A percentile compares a stretch with the other conserved stretches of the same genome.
phyloP scores from a whole-genome alignment of 768 basidiomycete species.

The Phlegmacium glaucopus region DNA sequence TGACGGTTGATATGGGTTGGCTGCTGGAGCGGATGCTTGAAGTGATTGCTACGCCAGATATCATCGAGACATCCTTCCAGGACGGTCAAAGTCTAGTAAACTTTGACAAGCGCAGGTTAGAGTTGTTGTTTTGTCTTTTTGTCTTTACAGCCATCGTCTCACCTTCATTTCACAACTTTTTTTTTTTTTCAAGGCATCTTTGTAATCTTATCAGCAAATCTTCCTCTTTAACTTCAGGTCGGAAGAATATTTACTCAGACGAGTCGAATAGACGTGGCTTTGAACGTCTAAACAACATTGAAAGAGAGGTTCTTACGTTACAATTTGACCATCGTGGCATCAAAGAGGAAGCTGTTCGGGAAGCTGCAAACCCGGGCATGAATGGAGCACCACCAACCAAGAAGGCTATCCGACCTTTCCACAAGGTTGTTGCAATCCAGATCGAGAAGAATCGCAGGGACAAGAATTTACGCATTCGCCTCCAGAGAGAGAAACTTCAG shows the following conservation, averaged over 20 bases:
- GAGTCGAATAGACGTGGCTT: slow-evolving; percentile 65
- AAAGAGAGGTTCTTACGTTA: slow-evolving; percentile 57
- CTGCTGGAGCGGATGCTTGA: slow-evolving; percentile 79
- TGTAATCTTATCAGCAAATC: slow-evolving; percentile 60
- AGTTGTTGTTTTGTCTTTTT: slow-evolving; percentile 1
- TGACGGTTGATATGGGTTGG: slow-evolving; percentile 81
- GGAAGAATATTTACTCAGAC: slow-evolving; percentile 44
- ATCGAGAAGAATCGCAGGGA: slow-evolving; percentile 84
- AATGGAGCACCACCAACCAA: slow-evolving; percentile 46
- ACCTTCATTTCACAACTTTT: neutral
- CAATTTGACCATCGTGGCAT: slow-evolving; percentile 72
- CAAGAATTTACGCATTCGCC: slow-evolving; percentile 59
- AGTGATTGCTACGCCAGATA: slow-evolving; percentile 71
- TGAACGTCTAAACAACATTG: slow-evolving; percentile 73
- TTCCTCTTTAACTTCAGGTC: slow-evolving; percentile 39
- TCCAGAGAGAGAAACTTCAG: slow-evolving; percentile 71
- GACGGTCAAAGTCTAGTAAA: slow-evolving; percentile 66
- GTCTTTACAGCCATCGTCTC: slow-evolving; percentile 9
- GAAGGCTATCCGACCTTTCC: slow-evolving; percentile 63
- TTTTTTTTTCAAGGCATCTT: slow-evolving; percentile 47
- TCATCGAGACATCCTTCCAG: slow-evolving; percentile 50
- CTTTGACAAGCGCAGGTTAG: slow-evolving; percentile 77
- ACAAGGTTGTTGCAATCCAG: slow-evolving; percentile 57
- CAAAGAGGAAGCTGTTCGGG: slow-evolving; percentile 71
- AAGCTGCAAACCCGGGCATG: slow-evolving; percentile 45